phyloP scores from a whole-genome alignment of 2,329 filamentous ascomycete genomes.

The Amphichorda felina region DNA sequence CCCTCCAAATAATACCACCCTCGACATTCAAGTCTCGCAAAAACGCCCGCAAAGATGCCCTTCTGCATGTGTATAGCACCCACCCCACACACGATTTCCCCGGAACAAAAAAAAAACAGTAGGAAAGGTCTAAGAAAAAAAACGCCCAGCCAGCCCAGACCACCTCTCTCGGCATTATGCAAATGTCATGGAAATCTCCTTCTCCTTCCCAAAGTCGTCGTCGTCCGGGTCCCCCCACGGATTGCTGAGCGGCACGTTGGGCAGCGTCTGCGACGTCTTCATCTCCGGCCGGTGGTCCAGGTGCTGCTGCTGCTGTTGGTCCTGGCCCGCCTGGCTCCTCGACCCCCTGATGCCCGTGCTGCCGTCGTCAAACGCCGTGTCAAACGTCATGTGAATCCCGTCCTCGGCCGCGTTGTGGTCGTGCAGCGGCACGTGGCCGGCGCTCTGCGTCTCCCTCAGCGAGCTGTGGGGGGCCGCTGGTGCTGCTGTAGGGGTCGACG shows the following conservation, averaged over 20 bases:
- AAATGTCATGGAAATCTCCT: conserved; percentile 74
- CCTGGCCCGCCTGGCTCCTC: no score
- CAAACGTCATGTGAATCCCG: conserved; percentile 60
- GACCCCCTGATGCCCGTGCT: no score
- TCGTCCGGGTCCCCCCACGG: conserved; percentile 62
- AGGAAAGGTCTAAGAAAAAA: background rate
- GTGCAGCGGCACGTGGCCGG: conserved; percentile 2
- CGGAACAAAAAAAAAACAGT: background rate
- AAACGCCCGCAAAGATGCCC: no score
- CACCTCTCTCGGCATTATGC: conserved; percentile 29
- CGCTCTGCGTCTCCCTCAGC: conserved; percentile 3
- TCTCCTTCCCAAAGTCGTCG: conserved; percentile 58
- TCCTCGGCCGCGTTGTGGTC: conserved; percentile 23
- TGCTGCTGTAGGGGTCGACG: background rate
- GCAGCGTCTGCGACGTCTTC: conserved; percentile 33
- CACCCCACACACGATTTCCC: no score
- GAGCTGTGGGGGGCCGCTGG: conserved; percentile 2
- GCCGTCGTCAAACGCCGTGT: conserved; percentile 46
- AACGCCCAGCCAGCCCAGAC: no score
- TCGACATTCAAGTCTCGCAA: no score
- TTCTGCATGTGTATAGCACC: no score
- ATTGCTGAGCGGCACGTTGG: conserved; percentile 40
- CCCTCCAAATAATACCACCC: no score
- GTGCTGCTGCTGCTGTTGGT: background rate
- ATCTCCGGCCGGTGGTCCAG: conserved; percentile 5